Evolutionary conservation across 1,284 basidiomycete species (phyloP).

Genomic region (Heterobasidion occidentale): DNA sequence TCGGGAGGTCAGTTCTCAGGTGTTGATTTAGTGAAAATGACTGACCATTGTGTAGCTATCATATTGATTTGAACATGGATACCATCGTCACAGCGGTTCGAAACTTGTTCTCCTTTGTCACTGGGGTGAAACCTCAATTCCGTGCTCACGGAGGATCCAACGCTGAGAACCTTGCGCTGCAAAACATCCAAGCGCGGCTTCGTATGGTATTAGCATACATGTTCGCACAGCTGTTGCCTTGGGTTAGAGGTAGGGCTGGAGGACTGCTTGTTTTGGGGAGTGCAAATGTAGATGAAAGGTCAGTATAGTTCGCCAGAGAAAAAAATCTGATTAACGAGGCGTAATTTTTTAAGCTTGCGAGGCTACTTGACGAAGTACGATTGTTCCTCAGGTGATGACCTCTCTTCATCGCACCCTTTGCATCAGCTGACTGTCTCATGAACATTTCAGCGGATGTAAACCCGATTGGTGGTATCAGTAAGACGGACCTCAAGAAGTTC

Average conservation of each 20-base stretch:
- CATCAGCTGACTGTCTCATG: neutral
- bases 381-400: slow-evolving; percentile 63
- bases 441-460: slow-evolving; percentile 80
- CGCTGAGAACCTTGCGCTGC: slow-evolving; percentile 93
- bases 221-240: slow-evolving; percentile 94
- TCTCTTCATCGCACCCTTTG: neutral
- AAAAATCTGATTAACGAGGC: neutral
- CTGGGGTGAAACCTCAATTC: slow-evolving; percentile 78
- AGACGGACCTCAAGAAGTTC: slow-evolving; percentile 95
- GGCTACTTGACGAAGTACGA: slow-evolving; percentile 99
- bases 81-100: slow-evolving; percentile 79
- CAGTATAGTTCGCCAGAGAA: neutral
- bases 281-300: slow-evolving; percentile 98
- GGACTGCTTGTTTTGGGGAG: slow-evolving; percentile 92
- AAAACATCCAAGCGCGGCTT: slow-evolving; percentile 96
- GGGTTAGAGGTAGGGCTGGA: slow-evolving; percentile 80
- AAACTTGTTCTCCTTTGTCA: slow-evolving; percentile 80
- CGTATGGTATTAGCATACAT: slow-evolving; percentile 97
- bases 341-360: slow-evolving; percentile 52
- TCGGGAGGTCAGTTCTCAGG: slow-evolving; percentile 63
- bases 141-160: slow-evolving; percentile 80
- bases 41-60: slow-evolving; percentile 55
- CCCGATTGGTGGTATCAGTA: slow-evolving; percentile 96
- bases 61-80: slow-evolving; percentile 96
- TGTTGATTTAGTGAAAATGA: neutral